Evolutionary conservation across 176 grass and related monocot genomes (phyloP), one percentile per base, ranked within the genome.

Genomic region (Ampelocalamus luodianensis): DNA sequence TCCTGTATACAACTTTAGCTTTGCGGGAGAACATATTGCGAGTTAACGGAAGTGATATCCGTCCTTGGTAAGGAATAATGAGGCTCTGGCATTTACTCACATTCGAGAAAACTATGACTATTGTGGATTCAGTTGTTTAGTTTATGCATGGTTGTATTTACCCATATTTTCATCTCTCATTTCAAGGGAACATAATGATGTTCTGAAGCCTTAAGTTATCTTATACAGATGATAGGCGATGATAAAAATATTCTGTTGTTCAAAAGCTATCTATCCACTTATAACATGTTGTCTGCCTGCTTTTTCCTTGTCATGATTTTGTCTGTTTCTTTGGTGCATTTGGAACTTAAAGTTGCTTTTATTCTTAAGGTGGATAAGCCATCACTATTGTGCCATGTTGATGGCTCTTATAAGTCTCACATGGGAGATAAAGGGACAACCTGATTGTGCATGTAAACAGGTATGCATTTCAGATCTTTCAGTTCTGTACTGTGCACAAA

Each of bases 331-430:
- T 29, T 29, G 27, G 48, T 66, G 49, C 48, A 24, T 29, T 54
- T 40, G 39, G 39, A 70, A 71, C 64, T 77, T 53, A 78, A 50
- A 49, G 40, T 38, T 83, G 42, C 24, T 74, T 83, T 45, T 87
- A 5, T 44, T 81, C 65, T 53, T 72, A 56, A 97, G 96, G 96
- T 98, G 96, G 96, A 92, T 98, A 90, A 92, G 88, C 70, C 96
- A 98, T 95, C 96, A 98, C 79, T 98, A 98, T 65, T 98, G 93
- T 89, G 96, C 96, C 63, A 98, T 98, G 91, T 50, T 95, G 82
- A 98, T 98, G 96, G 88, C 96, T 71, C 91, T 98, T 87, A 55
- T 98, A 70, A 98, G 96, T 82, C 88, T 98, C 36, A 98, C 96
- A 60, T 98, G 96, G 96, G 96, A 93, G 66, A 89, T 98, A 81